These are phyloP conservation scores for Saturnispora kantuleensis DNA, from an alignment of 805 yeast species.

Conservation along the genomic window DNA sequence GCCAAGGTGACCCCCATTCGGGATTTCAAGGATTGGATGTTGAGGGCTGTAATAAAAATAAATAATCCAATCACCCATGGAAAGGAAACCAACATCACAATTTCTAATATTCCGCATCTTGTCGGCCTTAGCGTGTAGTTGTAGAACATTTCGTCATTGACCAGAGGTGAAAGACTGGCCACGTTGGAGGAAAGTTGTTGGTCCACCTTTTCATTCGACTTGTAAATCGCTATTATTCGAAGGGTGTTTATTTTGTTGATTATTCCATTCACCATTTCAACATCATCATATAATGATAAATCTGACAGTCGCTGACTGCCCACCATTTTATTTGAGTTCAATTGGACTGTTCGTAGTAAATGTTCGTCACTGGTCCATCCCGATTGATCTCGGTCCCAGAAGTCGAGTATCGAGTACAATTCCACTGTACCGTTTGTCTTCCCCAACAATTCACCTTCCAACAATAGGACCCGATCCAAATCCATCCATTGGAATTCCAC, in stretches of 20 bases:
- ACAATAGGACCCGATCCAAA: neutral
- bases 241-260: slow-evolving; percentile 18
- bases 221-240: slow-evolving; percentile 1
- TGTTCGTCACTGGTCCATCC: slow-evolving; percentile 25
- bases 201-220: neutral
- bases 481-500: neutral
- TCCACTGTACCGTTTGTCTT: slow-evolving; percentile 1
- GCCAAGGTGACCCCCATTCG: slow-evolving; percentile 37
- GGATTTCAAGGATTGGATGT: slow-evolving; percentile 35
- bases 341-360: slow-evolving; percentile 32
- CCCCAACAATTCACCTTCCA: neutral
- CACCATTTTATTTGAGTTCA: slow-evolving; percentile 16
- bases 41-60: slow-evolving; percentile 30
- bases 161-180: neutral
- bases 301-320: slow-evolving; percentile 19
- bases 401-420: slow-evolving; percentile 31
- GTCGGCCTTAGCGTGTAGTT: neutral
- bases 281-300: slow-evolving; percentile 29
- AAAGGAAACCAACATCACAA: neutral
- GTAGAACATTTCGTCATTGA: neutral
- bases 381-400: slow-evolving; percentile 31
- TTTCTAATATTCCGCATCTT: slow-evolving; percentile 3
- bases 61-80: slow-evolving; percentile 17
- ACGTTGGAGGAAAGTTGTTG: neutral
- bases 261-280: slow-evolving; percentile 34